A percentile compares a stretch with the other conserved stretches of the same genome.
Conservation (phyloP, 805 yeast species). For the Candida multigemmis region DNA sequence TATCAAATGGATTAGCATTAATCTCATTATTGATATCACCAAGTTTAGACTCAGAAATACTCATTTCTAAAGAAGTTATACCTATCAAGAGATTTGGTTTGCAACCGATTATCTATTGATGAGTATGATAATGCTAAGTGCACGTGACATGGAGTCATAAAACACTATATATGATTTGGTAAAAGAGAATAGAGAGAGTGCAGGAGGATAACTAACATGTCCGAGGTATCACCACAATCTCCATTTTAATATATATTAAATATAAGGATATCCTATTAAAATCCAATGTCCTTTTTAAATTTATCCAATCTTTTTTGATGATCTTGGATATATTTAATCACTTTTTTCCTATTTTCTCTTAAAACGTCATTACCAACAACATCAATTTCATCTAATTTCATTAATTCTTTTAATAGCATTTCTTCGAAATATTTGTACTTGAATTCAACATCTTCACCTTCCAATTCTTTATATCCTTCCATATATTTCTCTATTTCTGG, state of each 20-base stretch:
- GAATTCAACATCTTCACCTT: constrained; percentile 29
- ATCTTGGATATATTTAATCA: constrained; percentile 52
- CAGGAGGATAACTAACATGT: too few relatives aligned
- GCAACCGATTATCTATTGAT: too few relatives aligned
- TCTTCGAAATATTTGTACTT: constrained; percentile 56
- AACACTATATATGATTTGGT: too few relatives aligned
- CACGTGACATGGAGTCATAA: too few relatives aligned
- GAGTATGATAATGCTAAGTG: too few relatives aligned
- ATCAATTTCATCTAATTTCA: constrained; percentile 61
- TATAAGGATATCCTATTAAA: constrained; percentile 5
- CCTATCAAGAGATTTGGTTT: too few relatives aligned
- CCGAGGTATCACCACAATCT: too few relatives aligned
- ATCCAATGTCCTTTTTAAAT: constrained; percentile 21
- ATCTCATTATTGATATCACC: constrained; percentile 1
- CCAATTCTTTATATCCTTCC: constrained; percentile 14
- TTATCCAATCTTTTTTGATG: constrained; percentile 49
- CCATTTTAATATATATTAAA: too few relatives aligned
- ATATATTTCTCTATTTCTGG: constrained; percentile 27
- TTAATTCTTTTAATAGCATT: constrained; percentile 53
- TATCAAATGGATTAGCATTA: constrained; percentile 44
- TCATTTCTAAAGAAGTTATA: too few relatives aligned
- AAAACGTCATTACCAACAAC: constrained; percentile 40
- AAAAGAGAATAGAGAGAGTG: too few relatives aligned
- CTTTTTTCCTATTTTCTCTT: constrained; percentile 49
- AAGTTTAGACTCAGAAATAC: too few relatives aligned